Conservation (phyloP, 192 early-diverging fungal species). For the Backusella liffmaniae region DNA sequence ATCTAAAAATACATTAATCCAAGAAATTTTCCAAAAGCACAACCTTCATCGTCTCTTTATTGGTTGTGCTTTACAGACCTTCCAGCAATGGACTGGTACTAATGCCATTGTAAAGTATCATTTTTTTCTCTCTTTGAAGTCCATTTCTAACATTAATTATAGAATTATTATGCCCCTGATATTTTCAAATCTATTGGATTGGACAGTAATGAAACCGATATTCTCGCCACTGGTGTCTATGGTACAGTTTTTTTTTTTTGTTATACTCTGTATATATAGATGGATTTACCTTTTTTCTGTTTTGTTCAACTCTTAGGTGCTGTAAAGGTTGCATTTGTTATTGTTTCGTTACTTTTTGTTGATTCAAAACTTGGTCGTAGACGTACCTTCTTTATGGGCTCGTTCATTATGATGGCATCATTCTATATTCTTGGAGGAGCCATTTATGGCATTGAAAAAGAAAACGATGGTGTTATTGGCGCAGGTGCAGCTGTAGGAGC, state of each 20-base stretch:
- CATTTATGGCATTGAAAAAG: constrained; percentile 17
- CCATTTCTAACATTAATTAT: constrained; percentile 10
- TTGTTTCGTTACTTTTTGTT: constrained; percentile 39
- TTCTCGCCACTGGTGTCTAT: constrained; percentile 47
- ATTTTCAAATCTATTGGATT: constrained; percentile 53
- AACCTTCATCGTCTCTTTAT: constrained; percentile 61
- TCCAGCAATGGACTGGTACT: constrained; percentile 46
- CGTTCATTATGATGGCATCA: constrained; percentile 25
- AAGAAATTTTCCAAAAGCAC: constrained; percentile 54
- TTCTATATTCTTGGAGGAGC: constrained; percentile 31
- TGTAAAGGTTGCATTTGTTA: constrained; percentile 52
- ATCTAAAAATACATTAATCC: constrained; percentile 48
- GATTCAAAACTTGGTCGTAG: constrained; percentile 35
- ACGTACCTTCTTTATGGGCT: constrained; percentile 32
- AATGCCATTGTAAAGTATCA: constrained; percentile 17
- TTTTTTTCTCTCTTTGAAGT: neutral
- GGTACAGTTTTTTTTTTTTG: constrained; percentile 9
- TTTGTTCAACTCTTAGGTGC: constrained; percentile 8
- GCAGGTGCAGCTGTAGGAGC: constrained; percentile 10
- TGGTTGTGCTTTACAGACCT: constrained; percentile 61
- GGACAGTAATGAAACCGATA: constrained; percentile 45
- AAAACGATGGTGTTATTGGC: constrained; percentile 12
- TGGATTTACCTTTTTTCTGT: neutral
- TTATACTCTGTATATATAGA: neutral
- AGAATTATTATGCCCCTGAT: constrained; percentile 64